Conservation (phyloP, 2,329 filamentous ascomycete genomes). For the Phialophora tarda region DNA sequence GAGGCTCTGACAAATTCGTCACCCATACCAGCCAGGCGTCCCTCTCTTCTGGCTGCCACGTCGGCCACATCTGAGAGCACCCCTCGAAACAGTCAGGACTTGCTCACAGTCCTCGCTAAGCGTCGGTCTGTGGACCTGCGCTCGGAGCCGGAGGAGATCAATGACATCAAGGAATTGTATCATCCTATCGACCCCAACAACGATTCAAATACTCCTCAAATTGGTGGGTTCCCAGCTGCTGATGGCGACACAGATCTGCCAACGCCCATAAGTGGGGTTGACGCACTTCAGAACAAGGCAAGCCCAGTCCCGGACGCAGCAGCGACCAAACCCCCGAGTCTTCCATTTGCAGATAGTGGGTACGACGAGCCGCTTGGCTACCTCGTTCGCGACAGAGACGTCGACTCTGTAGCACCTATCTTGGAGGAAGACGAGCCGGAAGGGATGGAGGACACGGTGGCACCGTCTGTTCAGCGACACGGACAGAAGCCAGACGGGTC, state of each 20-base stretch:
- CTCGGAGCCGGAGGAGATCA: not conserved
- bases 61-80: slow-evolving; percentile 35
- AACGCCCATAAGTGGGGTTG: not conserved
- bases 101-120: slow-evolving; percentile 19
- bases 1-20: not conserved
- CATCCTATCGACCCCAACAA: not conserved
- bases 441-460: not conserved
- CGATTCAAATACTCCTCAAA: not conserved
- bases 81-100: slow-evolving; percentile 34
- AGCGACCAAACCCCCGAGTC: slow-evolving; percentile 17
- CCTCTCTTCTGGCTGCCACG: slow-evolving; percentile 24
- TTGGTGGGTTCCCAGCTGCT: not conserved
- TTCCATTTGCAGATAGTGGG: slow-evolving; percentile 33
- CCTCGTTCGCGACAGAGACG: not conserved
- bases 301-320: not conserved
- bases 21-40: slow-evolving; percentile 14
- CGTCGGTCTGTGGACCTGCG: not conserved
- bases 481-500: not conserved
- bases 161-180: not conserved
- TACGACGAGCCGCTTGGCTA: slow-evolving; percentile 32
- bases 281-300: not conserved
- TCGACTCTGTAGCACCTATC: not conserved
- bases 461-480: not conserved
- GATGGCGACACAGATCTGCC: not conserved
- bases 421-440: not conserved